These are phyloP conservation scores for Medicago arabica DNA, from an alignment of 306 rosid species.

Conservation along the genomic window DNA sequence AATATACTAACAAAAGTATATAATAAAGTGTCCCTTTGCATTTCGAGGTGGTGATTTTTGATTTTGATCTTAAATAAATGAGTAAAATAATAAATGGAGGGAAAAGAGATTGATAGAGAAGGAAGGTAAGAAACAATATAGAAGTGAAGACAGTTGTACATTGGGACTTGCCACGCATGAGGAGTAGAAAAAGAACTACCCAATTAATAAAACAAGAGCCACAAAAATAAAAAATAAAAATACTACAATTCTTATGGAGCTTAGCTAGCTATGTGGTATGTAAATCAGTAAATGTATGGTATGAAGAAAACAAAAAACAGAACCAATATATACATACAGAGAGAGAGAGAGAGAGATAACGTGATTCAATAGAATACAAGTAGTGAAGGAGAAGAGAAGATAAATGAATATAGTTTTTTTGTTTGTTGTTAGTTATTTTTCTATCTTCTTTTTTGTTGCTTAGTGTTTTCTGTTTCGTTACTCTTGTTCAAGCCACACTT, in stretches of 20 bases:
- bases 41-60: slow-evolving; percentile 16
- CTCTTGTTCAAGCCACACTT: slow-evolving; percentile 39
- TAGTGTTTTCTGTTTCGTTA: slow-evolving; percentile 45
- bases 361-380: slow-evolving; percentile 25
- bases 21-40: slow-evolving; percentile 23
- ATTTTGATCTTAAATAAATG: neutral
- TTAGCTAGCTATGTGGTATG: too few relatives aligned
- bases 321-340: neutral
- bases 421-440: slow-evolving; percentile 28
- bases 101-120: slow-evolving; percentile 29
- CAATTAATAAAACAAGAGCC: neutral
- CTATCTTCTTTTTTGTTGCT: slow-evolving; percentile 26
- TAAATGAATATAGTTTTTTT: neutral
- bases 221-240: neutral
- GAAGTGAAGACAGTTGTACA: slow-evolving; percentile 40
- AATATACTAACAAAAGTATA: neutral
- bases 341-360: neutral
- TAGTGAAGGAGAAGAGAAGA: slow-evolving; percentile 61
- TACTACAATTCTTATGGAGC: neutral
- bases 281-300: too few relatives aligned
- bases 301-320: neutral
- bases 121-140: neutral
- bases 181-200: neutral
- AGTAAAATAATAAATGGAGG: slow-evolving; percentile 23
- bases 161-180: slow-evolving; percentile 42